Evolutionary conservation across 805 yeast genomes (phyloP).

Genomic region (Candida taoyuanica): DNA sequence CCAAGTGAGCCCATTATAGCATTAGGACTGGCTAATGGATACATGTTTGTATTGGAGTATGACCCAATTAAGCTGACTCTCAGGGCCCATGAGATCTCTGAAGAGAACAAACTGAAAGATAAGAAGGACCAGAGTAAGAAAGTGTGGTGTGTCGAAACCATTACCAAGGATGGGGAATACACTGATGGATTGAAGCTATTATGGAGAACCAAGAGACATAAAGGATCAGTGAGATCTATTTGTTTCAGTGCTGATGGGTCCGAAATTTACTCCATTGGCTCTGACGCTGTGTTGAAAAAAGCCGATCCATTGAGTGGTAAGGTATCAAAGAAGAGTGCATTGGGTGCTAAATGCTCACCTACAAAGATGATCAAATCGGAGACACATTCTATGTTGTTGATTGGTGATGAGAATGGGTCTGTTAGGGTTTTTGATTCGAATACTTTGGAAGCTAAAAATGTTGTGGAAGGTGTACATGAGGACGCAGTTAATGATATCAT

Average conservation of each 20-base stretch:
- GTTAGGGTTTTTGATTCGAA: slow-evolving; percentile 60
- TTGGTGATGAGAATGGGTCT: slow-evolving; percentile 67
- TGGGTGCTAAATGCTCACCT: slow-evolving; percentile 13
- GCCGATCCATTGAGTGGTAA: slow-evolving; percentile 71
- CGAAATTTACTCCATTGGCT: slow-evolving; percentile 64
- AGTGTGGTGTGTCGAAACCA: slow-evolving; percentile 41
- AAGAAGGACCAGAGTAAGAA: slow-evolving; percentile 29
- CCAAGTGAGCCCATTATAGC: slow-evolving; percentile 63
- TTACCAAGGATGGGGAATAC: slow-evolving; percentile 19
- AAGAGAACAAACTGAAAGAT: slow-evolving; percentile 25
- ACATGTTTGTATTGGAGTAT: slow-evolving; percentile 58
- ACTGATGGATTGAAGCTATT: slow-evolving; percentile 28
- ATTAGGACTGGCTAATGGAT: slow-evolving; percentile 81
- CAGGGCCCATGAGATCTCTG: slow-evolving; percentile 23
- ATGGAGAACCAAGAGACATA: slow-evolving; percentile 91
- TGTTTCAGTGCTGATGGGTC: slow-evolving; percentile 52
- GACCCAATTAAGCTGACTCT: slow-evolving; percentile 43
- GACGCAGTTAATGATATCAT: slow-evolving; percentile 75
- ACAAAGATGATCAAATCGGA: slow-evolving; percentile 33
- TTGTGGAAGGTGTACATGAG: slow-evolving; percentile 56
- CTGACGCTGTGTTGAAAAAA: slow-evolving; percentile 73
- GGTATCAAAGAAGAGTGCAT: slow-evolving; percentile 41
- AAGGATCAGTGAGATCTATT: slow-evolving; percentile 77
- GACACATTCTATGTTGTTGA: slow-evolving; percentile 40
- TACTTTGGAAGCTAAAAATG: slow-evolving; percentile 42